Conservation (phyloP, 139 green algal species). For the Chlorella sorokiniana region DNA sequence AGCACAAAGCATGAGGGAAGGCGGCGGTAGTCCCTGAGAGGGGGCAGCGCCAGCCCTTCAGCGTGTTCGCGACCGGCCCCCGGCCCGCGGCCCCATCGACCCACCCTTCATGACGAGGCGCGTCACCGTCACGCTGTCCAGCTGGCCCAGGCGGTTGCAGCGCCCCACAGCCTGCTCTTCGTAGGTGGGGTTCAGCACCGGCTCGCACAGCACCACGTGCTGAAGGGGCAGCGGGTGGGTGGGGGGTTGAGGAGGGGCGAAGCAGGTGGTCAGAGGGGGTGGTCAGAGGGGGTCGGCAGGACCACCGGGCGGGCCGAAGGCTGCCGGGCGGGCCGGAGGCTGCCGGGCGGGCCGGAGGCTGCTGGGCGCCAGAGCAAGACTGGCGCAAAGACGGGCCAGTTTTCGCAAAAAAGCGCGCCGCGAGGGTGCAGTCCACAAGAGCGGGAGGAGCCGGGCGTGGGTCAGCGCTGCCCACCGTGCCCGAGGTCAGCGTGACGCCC, state of each 20-base stretch:
- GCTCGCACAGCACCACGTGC: constrained; percentile 30
- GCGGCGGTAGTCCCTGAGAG: not conserved
- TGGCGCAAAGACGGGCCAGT: no score
- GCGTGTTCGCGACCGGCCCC: not conserved
- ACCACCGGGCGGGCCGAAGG: no score
- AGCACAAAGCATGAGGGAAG: not conserved
- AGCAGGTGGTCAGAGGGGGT: no score
- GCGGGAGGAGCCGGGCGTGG: no score
- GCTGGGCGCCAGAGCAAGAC: no score
- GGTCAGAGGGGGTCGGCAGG: no score
- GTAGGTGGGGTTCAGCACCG: constrained; percentile 33
- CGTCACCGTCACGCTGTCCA: constrained; percentile 21
- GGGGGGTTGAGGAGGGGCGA: no score
- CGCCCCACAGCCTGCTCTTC: constrained; percentile 40
- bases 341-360: no score
- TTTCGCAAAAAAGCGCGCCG: no score
- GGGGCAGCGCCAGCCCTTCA: not conserved
- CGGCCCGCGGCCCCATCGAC: not conserved
- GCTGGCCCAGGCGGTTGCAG: constrained; percentile 32
- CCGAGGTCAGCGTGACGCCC: constrained; percentile 36
- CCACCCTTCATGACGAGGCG: constrained; percentile 22
- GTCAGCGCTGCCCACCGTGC: not conserved
- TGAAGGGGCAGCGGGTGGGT: no score
- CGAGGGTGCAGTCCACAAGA: no score
- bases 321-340: no score